A percentile compares a stretch with the other conserved stretches of the same genome.
Conservation (phyloP, 164 flowering plant species). For the Cinnamomum chago region DNA sequence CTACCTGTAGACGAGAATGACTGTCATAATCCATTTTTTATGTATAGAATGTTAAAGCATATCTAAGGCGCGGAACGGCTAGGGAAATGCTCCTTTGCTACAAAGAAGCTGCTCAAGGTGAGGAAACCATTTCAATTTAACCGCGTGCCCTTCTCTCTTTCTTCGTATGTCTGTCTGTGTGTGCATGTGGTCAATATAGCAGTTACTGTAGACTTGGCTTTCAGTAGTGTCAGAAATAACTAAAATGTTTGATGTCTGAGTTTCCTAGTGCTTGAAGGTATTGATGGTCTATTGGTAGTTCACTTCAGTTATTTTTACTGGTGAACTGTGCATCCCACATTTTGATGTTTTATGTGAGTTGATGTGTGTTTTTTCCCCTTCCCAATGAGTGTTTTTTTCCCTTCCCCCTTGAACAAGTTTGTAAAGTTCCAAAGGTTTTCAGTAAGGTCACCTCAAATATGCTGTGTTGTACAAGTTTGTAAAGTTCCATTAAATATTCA, state of each 20-base stretch:
- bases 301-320: too few species aligned
- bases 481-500: too few species aligned
- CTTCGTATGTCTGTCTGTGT: neutral
- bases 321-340: too few species aligned
- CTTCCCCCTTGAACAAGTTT: too few species aligned
- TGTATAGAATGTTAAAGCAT: slow-evolving; percentile 91
- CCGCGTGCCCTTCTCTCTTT: neutral
- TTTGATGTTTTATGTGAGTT: too few species aligned
- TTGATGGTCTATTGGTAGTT: too few species aligned
- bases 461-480: too few species aligned
- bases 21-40: slow-evolving; percentile 1
- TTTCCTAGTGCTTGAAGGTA: neutral
- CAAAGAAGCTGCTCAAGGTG: slow-evolving; percentile 86
- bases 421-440: too few species aligned
- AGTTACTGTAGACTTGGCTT: neutral
- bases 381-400: too few species aligned
- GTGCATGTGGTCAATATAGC: neutral
- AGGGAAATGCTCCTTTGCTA: slow-evolving; percentile 68
- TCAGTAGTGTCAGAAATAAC: neutral
- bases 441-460: too few species aligned
- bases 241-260: neutral
- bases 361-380: too few species aligned
- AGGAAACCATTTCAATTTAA: slow-evolving; percentile 8
- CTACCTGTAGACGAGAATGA: neutral
- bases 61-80: slow-evolving; percentile 91